Evolutionary conservation across 495 filamentous ascomycete genomes (phyloP), one percentile per base, ranked within the genome.

Genomic region (Tuber umbilicatum): DNA sequence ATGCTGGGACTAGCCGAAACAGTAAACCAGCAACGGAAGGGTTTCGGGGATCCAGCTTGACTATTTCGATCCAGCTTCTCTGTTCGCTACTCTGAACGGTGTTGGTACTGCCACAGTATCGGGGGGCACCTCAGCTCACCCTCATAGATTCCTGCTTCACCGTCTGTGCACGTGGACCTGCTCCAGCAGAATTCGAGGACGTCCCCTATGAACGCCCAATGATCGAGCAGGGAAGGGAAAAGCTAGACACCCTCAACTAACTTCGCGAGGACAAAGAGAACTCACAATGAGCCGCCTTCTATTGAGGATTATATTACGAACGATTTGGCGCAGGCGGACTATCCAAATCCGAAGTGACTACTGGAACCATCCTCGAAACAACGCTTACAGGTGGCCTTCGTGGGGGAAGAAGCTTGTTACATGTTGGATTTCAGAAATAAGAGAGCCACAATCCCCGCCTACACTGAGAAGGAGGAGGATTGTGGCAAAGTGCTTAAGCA

Each of bases 241-340:
- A 87, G 75, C 84, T 87, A 47, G 83, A 84, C 14, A 89, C 89
- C 1, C 84, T 89, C 23, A 84, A 85, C 31, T 83, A 86, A 7
- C 86, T 93, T 21, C 86, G 86, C 60, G 82, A 86, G 75, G 79
- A 76, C 38, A 73, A 70, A 10, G 83, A 87, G 74, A 77, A 81
- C 37, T 89, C 92, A 84, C 84, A 88, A 64, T 91, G 86, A 73
- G 90, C 90, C 5, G 85, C 89, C 47, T 92, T 93, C 76, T 87
- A 87, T 1, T 93, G 91, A 80, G 91, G 91, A 47, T 80, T 92
- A n/a, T 89, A 93, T 78, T 92, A 92, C 84, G 91, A 93, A 79
- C 85, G 91, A 17, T 93, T 93, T 81, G 87, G 85, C 14, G 89
- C 88, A 17, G 88, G 88, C 17, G 91, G 91, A 5, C 83, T 93